Base-by-base conservation (phyloP, 2,329 filamentous ascomycete genomes). In the Stemphylium lycopersici region DNA sequence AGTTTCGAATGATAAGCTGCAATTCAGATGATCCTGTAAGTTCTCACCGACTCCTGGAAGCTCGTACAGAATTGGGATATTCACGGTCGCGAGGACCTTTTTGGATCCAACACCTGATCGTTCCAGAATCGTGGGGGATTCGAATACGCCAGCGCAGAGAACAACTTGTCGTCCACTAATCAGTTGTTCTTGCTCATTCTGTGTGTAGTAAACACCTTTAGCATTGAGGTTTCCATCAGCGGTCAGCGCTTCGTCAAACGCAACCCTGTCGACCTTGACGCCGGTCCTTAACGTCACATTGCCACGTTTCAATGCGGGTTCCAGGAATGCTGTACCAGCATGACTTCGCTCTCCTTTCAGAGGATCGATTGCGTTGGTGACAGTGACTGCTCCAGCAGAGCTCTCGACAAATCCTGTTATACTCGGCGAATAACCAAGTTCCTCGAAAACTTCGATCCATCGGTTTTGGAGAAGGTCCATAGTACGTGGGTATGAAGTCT, bases 1-100 rank as follows among this genome's bases (percentile, higher is more conserved):
- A 15, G 50, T 50, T 39, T 64, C 61, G 29, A 31, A 53, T 10
- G 61, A 61, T 11, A 66, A 34, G 22, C 59, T 34, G 20, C 56
- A 60, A 16, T 62, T 62, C 2, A 62, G 38, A 41, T 87, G 85
- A 62, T 89, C 86, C 36, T 86, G 79, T 7, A 89, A 76, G 69
- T 88, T 85, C 53, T 81, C 81, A 1, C 86, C 87, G 1, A 89
- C 85, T 18, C 86, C 83, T 0, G 81, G 80, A 1, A 85, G 81
- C 56, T 87, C 78, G 5, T 80, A 76, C 13, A 86, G 55, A 0
- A 82, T 69, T 1, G 77, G 67, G 57, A 88, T 84, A 6, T 76
- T 73, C 57, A 82, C 79, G 32, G 76, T 74, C 11, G 76, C 52
- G 1, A 87, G 77, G 2, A 85, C 57, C 0, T 79, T 70, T 0